Conservation (phyloP, 345 rosid genomes). For the Leavenworthia alabamica region DNA sequence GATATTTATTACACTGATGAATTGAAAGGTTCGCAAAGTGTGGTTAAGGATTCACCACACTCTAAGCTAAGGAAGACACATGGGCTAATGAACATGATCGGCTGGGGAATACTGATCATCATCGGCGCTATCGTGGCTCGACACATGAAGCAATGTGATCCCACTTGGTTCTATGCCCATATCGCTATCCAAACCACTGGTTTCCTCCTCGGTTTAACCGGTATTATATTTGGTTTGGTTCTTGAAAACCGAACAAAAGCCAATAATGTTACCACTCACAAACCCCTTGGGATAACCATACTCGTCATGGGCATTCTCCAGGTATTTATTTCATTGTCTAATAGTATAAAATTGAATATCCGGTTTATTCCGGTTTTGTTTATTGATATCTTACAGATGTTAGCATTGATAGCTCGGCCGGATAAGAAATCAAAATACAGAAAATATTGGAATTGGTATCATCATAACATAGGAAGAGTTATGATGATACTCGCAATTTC, state of each 20-base stretch:
- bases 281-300: constrained; percentile 55
- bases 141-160: constrained; percentile 52
- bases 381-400: constrained; percentile 31
- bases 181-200: constrained; percentile 42
- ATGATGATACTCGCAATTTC: constrained; percentile 49
- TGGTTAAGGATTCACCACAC: constrained; percentile 25
- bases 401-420: constrained; percentile 66
- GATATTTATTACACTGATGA: too few relatives aligned
- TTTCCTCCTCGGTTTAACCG: constrained; percentile 48
- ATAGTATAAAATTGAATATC: neutral
- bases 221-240: constrained; percentile 55
- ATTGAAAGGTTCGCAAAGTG: constrained; percentile 24
- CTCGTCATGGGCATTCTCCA: constrained; percentile 80
- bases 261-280: constrained; percentile 50
- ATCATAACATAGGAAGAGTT: constrained; percentile 51
- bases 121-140: constrained; percentile 65
- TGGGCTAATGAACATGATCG: constrained; percentile 62
- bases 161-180: constrained; percentile 68
- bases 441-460: constrained; percentile 83
- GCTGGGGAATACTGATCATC: constrained; percentile 70
- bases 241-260: constrained; percentile 38
- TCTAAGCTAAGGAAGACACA: constrained; percentile 52
- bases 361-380: neutral
- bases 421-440: constrained; percentile 46
- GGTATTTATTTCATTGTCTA: constrained; percentile 30